Evolutionary conservation across 1,284 basidiomycete genomes (phyloP).

Genomic region (Puccinia polysora): DNA sequence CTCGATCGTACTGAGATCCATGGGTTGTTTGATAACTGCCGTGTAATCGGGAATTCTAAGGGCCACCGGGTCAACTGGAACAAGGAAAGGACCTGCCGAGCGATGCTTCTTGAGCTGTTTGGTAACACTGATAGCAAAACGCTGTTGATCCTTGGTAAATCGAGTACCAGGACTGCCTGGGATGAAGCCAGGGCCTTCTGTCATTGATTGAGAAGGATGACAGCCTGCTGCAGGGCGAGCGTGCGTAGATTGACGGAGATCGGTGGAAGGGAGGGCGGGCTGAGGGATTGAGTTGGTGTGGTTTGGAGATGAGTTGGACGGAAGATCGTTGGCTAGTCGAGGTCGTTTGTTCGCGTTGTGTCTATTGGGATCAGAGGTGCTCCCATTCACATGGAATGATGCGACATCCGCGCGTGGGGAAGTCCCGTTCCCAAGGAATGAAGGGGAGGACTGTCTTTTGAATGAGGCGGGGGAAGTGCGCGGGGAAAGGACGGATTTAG

Average conservation of each 20-base stretch:
- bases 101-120: constrained; percentile 80
- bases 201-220: neutral
- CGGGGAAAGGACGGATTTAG: neutral
- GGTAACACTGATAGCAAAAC: constrained; percentile 73
- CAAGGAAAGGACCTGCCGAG: constrained; percentile 74
- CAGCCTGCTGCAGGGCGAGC: neutral
- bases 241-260: constrained; percentile 2
- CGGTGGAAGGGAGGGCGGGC: no score
- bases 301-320: neutral
- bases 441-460: constrained; percentile 14
- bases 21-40: constrained; percentile 78
- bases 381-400: neutral
- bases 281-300: neutral
- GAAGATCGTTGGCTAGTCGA: constrained; percentile 4
- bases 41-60: constrained; percentile 88
- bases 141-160: constrained; percentile 61
- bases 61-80: constrained; percentile 83
- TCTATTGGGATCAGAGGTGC: neutral
- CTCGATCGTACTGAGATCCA: constrained; percentile 94
- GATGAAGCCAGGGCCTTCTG: constrained; percentile 8
- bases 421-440: neutral
- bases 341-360: constrained; percentile 6
- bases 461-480: neutral
- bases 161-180: constrained; percentile 21
- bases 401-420: neutral